These are phyloP conservation scores for Suillus weaverae DNA, from an alignment of 768 basidiomycete species.

Conservation along the genomic window DNA sequence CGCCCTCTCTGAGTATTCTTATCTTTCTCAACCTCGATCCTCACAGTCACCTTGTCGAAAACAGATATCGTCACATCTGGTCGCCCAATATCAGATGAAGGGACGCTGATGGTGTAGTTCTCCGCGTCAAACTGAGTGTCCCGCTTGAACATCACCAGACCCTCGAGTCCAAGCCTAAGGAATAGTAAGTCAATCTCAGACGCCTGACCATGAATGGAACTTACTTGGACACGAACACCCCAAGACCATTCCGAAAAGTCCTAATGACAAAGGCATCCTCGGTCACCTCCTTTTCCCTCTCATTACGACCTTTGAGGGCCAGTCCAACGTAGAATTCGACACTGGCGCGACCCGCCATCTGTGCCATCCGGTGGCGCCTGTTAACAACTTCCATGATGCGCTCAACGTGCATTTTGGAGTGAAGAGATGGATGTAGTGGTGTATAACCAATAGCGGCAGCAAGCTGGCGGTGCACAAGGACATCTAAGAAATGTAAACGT, in stretches of 20 bases:
- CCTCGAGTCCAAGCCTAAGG: conserved; percentile 88
- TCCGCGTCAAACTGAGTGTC: conserved; percentile 90
- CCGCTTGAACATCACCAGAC: conserved; percentile 90
- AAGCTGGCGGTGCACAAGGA: conserved; percentile 92
- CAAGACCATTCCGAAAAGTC: conserved; percentile 90
- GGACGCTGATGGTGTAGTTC: conserved; percentile 79
- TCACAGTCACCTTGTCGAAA: conserved; percentile 92
- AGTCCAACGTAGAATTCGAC: conserved; percentile 98
- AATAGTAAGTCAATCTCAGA: background rate
- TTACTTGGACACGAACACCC: conserved; percentile 94
- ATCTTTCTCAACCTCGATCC: conserved; percentile 92
- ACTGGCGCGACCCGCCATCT: conserved; percentile 95
- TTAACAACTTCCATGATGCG: conserved; percentile 85
- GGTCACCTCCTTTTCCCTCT: conserved; percentile 46
- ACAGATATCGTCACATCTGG: conserved; percentile 69
- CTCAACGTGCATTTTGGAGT: conserved; percentile 88
- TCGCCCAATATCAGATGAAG: conserved; percentile 31
- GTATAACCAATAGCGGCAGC: conserved; percentile 84
- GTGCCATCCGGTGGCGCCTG: conserved; percentile 90
- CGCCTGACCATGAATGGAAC: conserved; percentile 29
- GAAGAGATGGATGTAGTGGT: conserved; percentile 82
- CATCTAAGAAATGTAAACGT: conserved; percentile 49
- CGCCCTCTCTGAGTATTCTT: conserved; percentile 88
- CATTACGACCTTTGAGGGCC: conserved; percentile 72
- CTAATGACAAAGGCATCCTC: conserved; percentile 94